phyloP scores from a whole-genome alignment of 2,329 filamentous ascomycete genomes.

The Fusarium pseudonygamai region DNA sequence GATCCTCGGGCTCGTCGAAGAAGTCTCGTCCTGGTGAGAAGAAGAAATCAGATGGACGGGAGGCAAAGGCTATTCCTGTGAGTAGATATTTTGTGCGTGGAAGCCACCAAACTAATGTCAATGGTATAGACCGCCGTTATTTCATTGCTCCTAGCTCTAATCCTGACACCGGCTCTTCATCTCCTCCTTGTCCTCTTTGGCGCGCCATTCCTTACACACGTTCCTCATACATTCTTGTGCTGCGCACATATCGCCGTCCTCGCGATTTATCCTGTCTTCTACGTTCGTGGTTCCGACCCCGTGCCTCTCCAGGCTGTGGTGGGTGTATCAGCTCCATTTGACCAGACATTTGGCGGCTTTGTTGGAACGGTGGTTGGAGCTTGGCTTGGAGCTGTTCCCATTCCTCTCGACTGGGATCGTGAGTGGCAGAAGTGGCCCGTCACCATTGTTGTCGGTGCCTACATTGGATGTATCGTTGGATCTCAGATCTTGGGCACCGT shows the following conservation, averaged over 20 bases:
- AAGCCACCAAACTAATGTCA: constrained; percentile 9
- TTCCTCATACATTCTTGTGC: constrained; percentile 79
- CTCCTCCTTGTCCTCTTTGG: constrained; percentile 85
- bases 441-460: constrained; percentile 85
- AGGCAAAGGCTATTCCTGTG: constrained; percentile 59
- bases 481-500: constrained; percentile 67
- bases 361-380: constrained; percentile 83
- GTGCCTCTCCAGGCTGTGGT: constrained; percentile 76
- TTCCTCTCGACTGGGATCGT: constrained; percentile 97
- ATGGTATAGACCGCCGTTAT: constrained; percentile 54
- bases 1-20: constrained; percentile 55
- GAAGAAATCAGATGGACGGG: constrained; percentile 60
- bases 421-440: constrained; percentile 99
- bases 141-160: constrained; percentile 68
- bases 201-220: constrained; percentile 85
- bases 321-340: constrained; percentile 74
- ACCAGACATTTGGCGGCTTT: constrained; percentile 84
- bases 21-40: constrained; percentile 64
- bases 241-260: constrained; percentile 85
- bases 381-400: constrained; percentile 94
- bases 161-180: constrained; percentile 73
- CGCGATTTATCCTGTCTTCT: constrained; percentile 81
- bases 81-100: constrained; percentile 29
- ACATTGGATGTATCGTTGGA: constrained; percentile 79
- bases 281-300: constrained; percentile 81